A percentile compares a stretch with the other conserved stretches of the same genome.
Conservation (phyloP, 768 basidiomycete species). For the Trichaptum fuscoviolaceum region DNA sequence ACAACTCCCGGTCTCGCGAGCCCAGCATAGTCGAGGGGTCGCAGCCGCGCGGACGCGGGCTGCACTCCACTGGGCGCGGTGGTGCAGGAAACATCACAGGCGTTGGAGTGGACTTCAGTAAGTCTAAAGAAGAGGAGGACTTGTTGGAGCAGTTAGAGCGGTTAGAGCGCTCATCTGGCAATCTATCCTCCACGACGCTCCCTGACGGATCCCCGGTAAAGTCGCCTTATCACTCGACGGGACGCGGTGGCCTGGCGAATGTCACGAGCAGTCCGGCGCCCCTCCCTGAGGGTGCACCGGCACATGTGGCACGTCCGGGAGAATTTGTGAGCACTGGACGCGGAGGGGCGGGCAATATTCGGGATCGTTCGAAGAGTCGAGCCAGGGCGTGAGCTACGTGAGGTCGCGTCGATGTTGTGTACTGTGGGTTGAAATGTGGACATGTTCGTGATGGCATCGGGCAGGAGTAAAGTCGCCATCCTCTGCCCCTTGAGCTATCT, state of each 20-base stretch:
- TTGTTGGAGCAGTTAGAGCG: conserved; percentile 22
- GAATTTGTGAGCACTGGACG: conserved; percentile 45
- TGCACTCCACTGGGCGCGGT: conserved; percentile 56
- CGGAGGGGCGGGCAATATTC: conserved; percentile 61
- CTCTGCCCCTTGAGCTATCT: too few relatives aligned
- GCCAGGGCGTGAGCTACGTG: not conserved
- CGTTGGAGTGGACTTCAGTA: conserved; percentile 15
- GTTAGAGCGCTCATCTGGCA: not conserved
- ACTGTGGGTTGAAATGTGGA: not conserved
- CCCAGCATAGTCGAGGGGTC: conserved; percentile 12
- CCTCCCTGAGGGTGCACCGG: conserved; percentile 14
- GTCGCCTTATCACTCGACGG: conserved; percentile 45
- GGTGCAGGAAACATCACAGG: conserved; percentile 56
- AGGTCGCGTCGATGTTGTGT: not conserved
- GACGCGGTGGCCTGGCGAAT: conserved; percentile 64
- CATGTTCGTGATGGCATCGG: not conserved
- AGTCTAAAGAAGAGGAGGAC: conserved; percentile 23
- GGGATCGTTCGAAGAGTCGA: conserved; percentile 31
- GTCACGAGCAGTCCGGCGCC: conserved; percentile 30
- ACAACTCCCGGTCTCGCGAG: conserved; percentile 42
- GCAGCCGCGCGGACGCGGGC: not conserved
- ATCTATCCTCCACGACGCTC: not conserved
- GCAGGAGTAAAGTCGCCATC: not conserved
- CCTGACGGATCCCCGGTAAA: not conserved
- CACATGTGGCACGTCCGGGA: conserved; percentile 4